A percentile compares a stretch with the other conserved stretches of the same genome.
phyloP scores from a whole-genome alignment of 2,329 filamentous ascomycete species.

The Hymenotorrendiella dingleyae region DNA sequence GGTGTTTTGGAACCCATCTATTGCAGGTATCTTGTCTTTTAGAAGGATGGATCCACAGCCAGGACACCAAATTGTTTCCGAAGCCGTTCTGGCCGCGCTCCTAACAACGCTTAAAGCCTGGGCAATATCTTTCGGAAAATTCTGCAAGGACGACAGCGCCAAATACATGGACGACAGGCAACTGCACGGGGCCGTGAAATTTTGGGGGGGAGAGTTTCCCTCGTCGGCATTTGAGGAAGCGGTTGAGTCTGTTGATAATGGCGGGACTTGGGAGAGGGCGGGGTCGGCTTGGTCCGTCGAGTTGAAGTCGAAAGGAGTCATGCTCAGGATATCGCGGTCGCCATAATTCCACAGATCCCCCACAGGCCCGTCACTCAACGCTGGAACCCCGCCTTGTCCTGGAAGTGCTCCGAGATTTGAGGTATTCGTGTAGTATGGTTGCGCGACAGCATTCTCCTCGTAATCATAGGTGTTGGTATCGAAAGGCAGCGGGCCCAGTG shows the following conservation, averaged over 20 bases:
- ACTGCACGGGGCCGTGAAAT: constrained; percentile 14
- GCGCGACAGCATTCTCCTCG: constrained; percentile 8
- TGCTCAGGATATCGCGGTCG: constrained; percentile 10
- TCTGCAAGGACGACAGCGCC: constrained; percentile 24
- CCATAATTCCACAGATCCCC: constrained; percentile 21
- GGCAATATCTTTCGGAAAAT: constrained; percentile 25
- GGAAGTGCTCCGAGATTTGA: background rate
- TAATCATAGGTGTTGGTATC: constrained; percentile 11
- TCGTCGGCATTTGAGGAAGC: constrained; percentile 12
- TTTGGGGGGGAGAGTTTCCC: constrained; percentile 8
- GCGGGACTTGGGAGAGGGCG: constrained; percentile 4
- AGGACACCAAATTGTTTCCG: constrained; percentile 46
- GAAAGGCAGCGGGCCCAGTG: constrained; percentile 13
- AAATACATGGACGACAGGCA: constrained; percentile 30
- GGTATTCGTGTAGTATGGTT: constrained; percentile 18
- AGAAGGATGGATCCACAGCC: constrained; percentile 40
- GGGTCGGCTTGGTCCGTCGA: constrained; percentile 1
- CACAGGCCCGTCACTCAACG: constrained; percentile 2
- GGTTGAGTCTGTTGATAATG: constrained; percentile 13
- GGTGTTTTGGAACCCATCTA: constrained; percentile 50
- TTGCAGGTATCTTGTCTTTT: constrained; percentile 35
- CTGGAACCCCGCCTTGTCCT: constrained; percentile 1
- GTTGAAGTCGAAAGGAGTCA: constrained; percentile 18
- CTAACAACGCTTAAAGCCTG: constrained; percentile 24
- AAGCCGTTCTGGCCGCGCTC: constrained; percentile 25